Conservation (phyloP, 2,329 filamentous ascomycete genomes). For the Phialophora verrucosa region DNA sequence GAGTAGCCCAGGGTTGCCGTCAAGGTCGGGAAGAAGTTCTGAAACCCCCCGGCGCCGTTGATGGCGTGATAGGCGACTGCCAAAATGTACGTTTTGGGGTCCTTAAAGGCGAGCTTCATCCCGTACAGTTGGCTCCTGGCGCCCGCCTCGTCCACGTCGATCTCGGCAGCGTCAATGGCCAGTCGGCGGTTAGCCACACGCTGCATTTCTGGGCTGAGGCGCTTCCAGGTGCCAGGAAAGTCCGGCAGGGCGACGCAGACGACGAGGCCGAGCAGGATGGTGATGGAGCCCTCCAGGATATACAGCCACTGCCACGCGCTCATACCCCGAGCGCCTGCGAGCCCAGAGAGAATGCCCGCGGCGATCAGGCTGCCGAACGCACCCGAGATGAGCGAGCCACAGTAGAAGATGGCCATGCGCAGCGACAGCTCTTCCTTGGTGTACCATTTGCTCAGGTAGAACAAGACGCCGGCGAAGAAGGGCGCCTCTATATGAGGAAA, state of each 20-base stretch:
- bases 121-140: conserved; percentile 41
- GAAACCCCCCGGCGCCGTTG: conserved; percentile 58
- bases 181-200: neutral
- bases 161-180: neutral
- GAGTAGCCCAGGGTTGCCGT: conserved; percentile 53
- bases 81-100: conserved; percentile 50
- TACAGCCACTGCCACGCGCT: conserved; percentile 49
- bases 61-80: conserved; percentile 57
- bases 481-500: conserved; percentile 57
- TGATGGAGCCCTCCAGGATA: conserved; percentile 60
- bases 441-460: conserved; percentile 71
- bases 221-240: conserved; percentile 44
- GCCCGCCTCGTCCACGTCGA: too few species aligned
- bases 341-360: conserved; percentile 45
- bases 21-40: conserved; percentile 63
- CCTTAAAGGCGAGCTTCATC: conserved; percentile 58
- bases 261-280: conserved; percentile 49
- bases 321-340: conserved; percentile 10
- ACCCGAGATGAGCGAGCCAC: conserved; percentile 58
- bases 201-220: neutral
- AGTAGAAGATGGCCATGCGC: conserved; percentile 51
- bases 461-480: conserved; percentile 70
- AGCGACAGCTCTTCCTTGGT: conserved; percentile 51
- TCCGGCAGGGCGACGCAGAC: conserved; percentile 47
- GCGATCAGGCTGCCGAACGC: neutral